Percentiles rank a stretch among this genome's conserved stretches.
Conservation (phyloP, 441 rosid species). For the Lepidium campestre region DNA sequence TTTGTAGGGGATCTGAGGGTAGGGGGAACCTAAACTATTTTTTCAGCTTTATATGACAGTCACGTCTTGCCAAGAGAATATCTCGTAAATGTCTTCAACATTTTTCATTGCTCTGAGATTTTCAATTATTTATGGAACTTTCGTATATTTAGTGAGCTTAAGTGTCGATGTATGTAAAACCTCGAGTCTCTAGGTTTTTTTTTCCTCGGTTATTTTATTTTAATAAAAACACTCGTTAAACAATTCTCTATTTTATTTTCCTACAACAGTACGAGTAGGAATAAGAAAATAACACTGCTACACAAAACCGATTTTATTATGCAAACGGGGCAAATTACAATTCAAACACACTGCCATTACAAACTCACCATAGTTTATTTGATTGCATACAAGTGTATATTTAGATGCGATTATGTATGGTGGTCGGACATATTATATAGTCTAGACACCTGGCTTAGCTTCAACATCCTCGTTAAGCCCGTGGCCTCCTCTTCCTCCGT, state of each 20-base stretch:
- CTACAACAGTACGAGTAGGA: not conserved
- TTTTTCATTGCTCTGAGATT: no score
- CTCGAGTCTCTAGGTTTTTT: not conserved
- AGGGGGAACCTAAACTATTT: no score
- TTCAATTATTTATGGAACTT: not conserved
- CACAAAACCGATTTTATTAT: not conserved
- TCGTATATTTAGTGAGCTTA: not conserved
- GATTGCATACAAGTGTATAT: not conserved
- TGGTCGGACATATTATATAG: not conserved
- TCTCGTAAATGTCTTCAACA: no score
- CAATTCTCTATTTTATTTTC: not conserved
- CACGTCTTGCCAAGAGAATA: no score
- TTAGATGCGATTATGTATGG: not conserved
- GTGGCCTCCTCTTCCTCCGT: not conserved
- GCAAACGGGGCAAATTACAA: not conserved
- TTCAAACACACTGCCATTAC: not conserved
- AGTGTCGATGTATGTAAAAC: not conserved
- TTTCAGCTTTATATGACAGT: no score
- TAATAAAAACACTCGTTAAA: not conserved
- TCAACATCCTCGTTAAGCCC: constrained; percentile 15
- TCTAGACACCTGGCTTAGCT: constrained; percentile 13
- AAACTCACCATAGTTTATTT: constrained; percentile 8
- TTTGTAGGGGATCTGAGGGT: no score
- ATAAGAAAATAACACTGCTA: not conserved
- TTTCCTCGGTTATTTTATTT: not conserved